Evolutionary conservation across 805 yeast genomes (phyloP), one percentile per base, ranked within the genome.

Genomic region (Candida argentea): DNA sequence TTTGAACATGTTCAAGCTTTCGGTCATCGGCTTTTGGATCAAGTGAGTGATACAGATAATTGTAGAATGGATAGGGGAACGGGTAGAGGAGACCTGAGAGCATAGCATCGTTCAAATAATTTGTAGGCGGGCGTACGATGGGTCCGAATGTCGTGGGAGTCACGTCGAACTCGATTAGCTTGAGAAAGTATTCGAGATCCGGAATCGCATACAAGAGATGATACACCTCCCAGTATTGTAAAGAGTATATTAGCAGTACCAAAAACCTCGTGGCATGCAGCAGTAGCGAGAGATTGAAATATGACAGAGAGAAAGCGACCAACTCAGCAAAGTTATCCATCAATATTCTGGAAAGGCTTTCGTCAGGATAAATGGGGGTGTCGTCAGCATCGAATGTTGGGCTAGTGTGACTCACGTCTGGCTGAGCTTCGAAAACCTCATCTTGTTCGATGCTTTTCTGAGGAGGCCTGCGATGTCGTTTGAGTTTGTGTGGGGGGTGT

Each of bases 211-310:
- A 40, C 7, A 61, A 32, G 6, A 62, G 43, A 38, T 62, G 68
- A 36, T 61, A 60, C 6, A 58, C 47, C 33, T 62, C 68, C 68
- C 68, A 62, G 36, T 57, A 62, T 33, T 61, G 55, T 10, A 62
- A 39, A 10, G 49, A 39, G 36, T 62, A 58, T 7, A 61, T 45
- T 19, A 61, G 33, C 25, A 53, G 55, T 13, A 62, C 68, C 31
- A 56, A 34, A 33, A 41, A 62, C 30, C 48, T 48, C n/a, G 64
- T 61, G n/a, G 60, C 38, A 19, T 50, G 59, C 8, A 62, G 50
- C 6, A 61, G 42, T n/a, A 62, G 39, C 2, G 61, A 42, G 27
- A 61, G 35, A 39, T 61, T 58, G 41, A 50, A 50, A 37, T 61
- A 61, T 29, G 50, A 47, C 4, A 55, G 44, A 6, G 55, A 42